Conservation (phyloP, 768 basidiomycete genomes). For the Pluteus cervinus region DNA sequence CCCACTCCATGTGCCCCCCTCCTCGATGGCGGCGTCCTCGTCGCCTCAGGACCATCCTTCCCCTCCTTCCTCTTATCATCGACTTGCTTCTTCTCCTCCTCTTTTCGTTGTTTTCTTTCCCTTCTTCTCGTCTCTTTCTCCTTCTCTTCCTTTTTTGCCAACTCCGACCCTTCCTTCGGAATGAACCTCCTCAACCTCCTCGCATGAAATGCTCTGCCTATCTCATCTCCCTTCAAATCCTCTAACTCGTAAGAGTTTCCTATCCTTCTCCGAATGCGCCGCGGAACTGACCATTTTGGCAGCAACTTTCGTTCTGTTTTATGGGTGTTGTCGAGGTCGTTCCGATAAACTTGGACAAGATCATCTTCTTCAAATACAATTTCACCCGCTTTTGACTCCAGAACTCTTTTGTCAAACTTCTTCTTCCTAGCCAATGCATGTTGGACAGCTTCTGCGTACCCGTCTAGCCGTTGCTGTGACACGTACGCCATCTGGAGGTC, state of each 20-base stretch:
- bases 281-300: conserved; percentile 22
- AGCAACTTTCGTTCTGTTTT: conserved; percentile 17
- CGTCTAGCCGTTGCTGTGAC: conserved; percentile 3
- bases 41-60: neutral
- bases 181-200: conserved; percentile 12
- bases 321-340: conserved; percentile 15
- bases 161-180: conserved; percentile 12
- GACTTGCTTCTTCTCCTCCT: neutral
- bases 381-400: conserved; percentile 6
- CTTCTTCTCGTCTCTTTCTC: neutral
- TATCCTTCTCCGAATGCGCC: conserved; percentile 6
- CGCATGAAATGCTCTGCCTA: conserved; percentile 10
- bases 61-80: neutral
- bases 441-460: conserved; percentile 4
- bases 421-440: conserved; percentile 18
- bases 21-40: too few species aligned
- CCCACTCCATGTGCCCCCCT: too few species aligned
- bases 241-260: conserved; percentile 18
- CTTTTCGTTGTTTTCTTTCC: neutral
- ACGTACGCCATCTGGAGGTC: conserved; percentile 5
- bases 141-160: conserved; percentile 10
- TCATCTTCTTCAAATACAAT: conserved; percentile 16
- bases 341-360: conserved; percentile 23
- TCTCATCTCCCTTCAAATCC: conserved; percentile 9
- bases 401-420: conserved; percentile 17